phyloP scores from a whole-genome alignment of 768 basidiomycete genomes.

The Termitomyces sp. region DNA sequence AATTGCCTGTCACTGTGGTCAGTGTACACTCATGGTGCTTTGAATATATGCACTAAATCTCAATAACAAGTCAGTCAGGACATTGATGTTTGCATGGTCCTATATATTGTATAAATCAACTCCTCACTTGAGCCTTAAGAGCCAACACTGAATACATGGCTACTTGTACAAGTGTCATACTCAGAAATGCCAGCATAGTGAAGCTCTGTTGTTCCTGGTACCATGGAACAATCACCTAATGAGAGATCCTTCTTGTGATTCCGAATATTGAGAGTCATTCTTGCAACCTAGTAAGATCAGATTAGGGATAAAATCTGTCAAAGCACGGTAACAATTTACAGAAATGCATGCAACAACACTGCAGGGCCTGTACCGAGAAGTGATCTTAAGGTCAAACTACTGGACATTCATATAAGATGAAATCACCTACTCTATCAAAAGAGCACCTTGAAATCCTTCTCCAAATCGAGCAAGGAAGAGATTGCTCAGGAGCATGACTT shows the following conservation, averaged over 20 bases:
- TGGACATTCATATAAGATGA: neutral
- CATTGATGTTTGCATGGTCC: too few relatives aligned
- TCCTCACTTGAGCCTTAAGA: neutral
- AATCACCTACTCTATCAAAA: neutral
- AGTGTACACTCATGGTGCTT: too few relatives aligned
- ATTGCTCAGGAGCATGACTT: neutral
- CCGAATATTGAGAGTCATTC: neutral
- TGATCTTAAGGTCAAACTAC: too few relatives aligned
- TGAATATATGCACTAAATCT: too few relatives aligned
- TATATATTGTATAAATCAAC: too few relatives aligned
- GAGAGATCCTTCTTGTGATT: neutral
- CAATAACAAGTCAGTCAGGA: too few relatives aligned
- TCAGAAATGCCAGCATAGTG: neutral
- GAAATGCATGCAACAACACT: neutral
- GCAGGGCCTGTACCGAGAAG: neutral
- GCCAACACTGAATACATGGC: neutral
- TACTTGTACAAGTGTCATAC: neutral
- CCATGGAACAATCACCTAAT: neutral
- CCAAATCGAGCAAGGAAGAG: neutral
- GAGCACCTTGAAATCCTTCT: slow-evolving; percentile 1
- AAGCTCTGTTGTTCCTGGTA: neutral
- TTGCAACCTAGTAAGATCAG: neutral
- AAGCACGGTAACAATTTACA: neutral
- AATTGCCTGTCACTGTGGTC: too few relatives aligned
- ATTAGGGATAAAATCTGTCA: neutral